Evolutionary conservation across 345 rosid genomes (phyloP), one percentile per base, ranked within the genome.

Genomic region (Mangifera indica): DNA sequence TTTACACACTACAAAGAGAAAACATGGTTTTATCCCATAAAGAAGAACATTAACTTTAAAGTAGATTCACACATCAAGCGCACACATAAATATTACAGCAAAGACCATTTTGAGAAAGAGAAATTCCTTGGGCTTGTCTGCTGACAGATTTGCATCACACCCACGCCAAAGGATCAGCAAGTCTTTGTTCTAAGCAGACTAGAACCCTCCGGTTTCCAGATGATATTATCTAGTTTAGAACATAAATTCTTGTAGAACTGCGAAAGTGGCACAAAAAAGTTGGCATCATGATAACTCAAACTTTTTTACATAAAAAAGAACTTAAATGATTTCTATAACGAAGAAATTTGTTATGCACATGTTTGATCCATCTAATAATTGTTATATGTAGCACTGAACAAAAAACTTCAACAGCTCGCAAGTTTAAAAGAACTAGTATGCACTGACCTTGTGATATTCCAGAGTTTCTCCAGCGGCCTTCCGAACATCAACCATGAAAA

Each of bases 381-480:
- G 5, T 24, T 10, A 22, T 72, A 0, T 18, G 18, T 25, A 21
- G 46, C 34, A 60, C 34, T 17, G 18, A 18, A 63, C 5, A 17
- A 29, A 59, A 48, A 48, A 48, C 40, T 18, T 67, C 60, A 48
- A 49, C 46, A 57, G 42, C 32, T 5, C 63, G 34, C 42, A 37
- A 60, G 46, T 17, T 72, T 46, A 12, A 21, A 32, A 21, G 7
- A 21, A 25, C 6, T 20, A 45, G 3, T 63, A 66, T 12, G 54
- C 14, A 60, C 79, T 63, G 34, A 94, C 98, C 97, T 90, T 90
- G 81, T 88, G 96, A 80, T 92, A 95, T 78, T 90, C 93, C 66
- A 88, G 91, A 69, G 96, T 87, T 72, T 94, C 97, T 60, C 98
- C 98, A 45, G 97, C 84, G 56, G 97, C 97, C 76, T 95, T 95